phyloP scores from a whole-genome alignment of 148 eudicot genomes.

The Rhododendron williamsianum region DNA sequence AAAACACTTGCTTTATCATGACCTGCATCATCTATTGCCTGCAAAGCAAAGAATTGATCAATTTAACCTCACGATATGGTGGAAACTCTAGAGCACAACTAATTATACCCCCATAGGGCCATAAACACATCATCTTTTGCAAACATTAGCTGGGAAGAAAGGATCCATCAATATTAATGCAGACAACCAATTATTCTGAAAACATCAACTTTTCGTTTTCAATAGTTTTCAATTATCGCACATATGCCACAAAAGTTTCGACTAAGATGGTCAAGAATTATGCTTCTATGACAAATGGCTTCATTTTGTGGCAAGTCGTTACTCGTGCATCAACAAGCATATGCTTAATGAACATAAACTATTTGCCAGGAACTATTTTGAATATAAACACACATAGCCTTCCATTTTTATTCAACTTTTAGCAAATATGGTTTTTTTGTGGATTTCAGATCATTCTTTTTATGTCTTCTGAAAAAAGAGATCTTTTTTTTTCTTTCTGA shows the following conservation, averaged over 20 bases:
- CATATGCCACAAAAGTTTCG: background rate
- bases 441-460: background rate
- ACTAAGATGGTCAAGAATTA: constrained; percentile 4
- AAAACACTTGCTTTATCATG: constrained; percentile 86
- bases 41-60: constrained; percentile 10
- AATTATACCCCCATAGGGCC: background rate
- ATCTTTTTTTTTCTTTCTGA: background rate
- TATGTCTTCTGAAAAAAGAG: background rate
- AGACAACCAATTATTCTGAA: background rate
- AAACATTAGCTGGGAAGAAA: background rate
- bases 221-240: background rate
- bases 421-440: background rate
- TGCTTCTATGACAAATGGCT: background rate
- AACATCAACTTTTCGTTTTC: background rate
- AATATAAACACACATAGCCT: background rate
- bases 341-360: background rate
- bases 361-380: background rate
- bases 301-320: background rate
- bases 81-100: background rate
- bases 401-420: background rate
- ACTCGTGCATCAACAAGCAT: background rate
- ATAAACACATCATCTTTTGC: background rate
- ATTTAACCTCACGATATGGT: background rate
- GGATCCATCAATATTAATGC: background rate
- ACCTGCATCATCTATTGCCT: constrained; percentile 98